Evolutionary conservation across 306 rosid genomes (phyloP).

Genomic region (Prinsepia uniflora): DNA sequence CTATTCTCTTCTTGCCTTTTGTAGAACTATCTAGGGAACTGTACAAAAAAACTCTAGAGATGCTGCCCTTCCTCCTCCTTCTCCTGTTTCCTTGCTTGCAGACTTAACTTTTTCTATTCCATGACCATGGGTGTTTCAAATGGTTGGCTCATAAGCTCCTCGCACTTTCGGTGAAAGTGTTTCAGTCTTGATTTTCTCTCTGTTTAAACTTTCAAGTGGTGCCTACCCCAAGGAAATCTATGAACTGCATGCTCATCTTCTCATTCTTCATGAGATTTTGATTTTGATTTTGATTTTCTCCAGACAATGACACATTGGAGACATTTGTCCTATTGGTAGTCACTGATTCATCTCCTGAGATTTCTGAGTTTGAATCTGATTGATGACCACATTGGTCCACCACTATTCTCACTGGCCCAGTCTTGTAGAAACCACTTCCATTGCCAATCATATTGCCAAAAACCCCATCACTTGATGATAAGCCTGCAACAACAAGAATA

Average conservation of each 20-base stretch:
- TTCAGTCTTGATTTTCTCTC: too few species aligned
- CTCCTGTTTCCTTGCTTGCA: too few species aligned
- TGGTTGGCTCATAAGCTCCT: too few species aligned
- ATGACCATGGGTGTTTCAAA: too few species aligned
- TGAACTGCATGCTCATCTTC: slow-evolving; percentile 42
- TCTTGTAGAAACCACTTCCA: slow-evolving; percentile 12
- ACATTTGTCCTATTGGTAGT: slow-evolving; percentile 42
- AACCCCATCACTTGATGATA: slow-evolving; percentile 16
- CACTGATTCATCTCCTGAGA: slow-evolving; percentile 68
- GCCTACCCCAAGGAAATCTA: slow-evolving; percentile 95
- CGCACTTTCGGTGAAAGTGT: too few species aligned
- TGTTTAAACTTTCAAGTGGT: slow-evolving; percentile 24
- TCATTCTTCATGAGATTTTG: slow-evolving; percentile 18
- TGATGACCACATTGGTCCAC: slow-evolving; percentile 46
- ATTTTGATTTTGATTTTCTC: slow-evolving; percentile 37
- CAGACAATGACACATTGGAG: slow-evolving; percentile 39
- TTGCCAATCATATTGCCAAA: slow-evolving; percentile 27
- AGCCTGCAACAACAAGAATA: slow-evolving; percentile 28
- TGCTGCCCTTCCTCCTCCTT: not conserved
- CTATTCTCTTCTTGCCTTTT: slow-evolving; percentile 25
- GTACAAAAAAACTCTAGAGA: slow-evolving; percentile 41
- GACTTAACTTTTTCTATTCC: too few species aligned
- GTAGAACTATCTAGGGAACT: slow-evolving; percentile 38
- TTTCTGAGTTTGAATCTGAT: slow-evolving; percentile 73
- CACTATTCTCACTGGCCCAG: slow-evolving; percentile 16